Evolutionary conservation across 352 stramenopile species (phyloP).

Genomic region (Lagenidium sp.): DNA sequence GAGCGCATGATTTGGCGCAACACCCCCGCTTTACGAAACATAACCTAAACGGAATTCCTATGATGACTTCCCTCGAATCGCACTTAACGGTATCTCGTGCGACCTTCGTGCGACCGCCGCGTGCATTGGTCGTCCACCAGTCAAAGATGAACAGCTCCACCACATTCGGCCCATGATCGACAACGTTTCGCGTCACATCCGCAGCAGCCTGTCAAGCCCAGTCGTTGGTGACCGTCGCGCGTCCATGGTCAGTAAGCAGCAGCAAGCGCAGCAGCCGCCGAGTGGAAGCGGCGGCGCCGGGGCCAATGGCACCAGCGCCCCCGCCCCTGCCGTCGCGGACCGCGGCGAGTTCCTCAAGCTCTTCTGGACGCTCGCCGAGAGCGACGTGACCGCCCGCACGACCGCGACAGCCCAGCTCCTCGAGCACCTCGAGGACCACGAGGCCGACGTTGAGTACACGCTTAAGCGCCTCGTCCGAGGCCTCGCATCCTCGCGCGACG

Average conservation of each 20-base stretch:
- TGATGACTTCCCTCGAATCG: no score
- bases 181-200: constrained; percentile 20
- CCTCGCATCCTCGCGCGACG: constrained; percentile 82
- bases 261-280: neutral
- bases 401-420: constrained; percentile 54
- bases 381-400: constrained; percentile 43
- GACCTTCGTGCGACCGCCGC: constrained; percentile 9
- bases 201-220: no score
- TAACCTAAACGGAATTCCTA: no score
- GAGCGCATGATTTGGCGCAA: no score
- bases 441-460: constrained; percentile 79
- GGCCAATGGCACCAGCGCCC: neutral
- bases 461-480: constrained; percentile 88
- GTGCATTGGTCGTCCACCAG: constrained; percentile 15
- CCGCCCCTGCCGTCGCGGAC: constrained; percentile 11
- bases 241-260: constrained; percentile 12
- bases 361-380: constrained; percentile 82
- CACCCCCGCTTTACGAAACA: no score
- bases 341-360: constrained; percentile 78
- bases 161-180: no score
- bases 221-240: neutral
- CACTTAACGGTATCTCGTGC: neutral
- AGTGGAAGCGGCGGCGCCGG: neutral
- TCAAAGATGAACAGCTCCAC: constrained; percentile 13
- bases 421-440: constrained; percentile 17